A percentile compares a stretch with the other conserved stretches of the same genome.
phyloP scores from a whole-genome alignment of 768 basidiomycete species.

The Leucogyrophana mollusca region DNA sequence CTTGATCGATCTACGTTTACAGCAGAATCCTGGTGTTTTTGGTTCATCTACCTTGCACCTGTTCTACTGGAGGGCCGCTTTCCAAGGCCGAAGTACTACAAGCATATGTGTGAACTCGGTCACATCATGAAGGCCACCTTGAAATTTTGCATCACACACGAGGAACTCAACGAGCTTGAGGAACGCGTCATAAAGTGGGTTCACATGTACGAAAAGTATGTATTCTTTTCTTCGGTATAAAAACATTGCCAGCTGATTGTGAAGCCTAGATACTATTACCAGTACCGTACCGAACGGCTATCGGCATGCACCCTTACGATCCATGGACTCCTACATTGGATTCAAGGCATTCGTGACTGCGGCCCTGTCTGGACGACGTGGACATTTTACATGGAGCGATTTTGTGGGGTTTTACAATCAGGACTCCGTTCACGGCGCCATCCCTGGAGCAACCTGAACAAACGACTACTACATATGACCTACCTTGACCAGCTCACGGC shows the following conservation, averaged over 20 bases:
- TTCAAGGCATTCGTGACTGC: constrained; percentile 11
- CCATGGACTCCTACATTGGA: constrained; percentile 21
- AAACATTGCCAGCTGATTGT: background rate
- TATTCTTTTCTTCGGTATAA: background rate
- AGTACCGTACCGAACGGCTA: constrained; percentile 5
- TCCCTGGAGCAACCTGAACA: constrained; percentile 16
- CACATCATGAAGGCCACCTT: constrained; percentile 7
- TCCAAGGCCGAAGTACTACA: constrained; percentile 10
- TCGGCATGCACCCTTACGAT: constrained; percentile 14
- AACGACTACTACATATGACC: constrained; percentile 2
- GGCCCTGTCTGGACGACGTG: constrained; percentile 20
- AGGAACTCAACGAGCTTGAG: constrained; percentile 4
- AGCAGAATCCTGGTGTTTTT: constrained; percentile 20
- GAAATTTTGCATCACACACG: background rate
- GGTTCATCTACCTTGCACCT: constrained; percentile 18
- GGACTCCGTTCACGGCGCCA: constrained; percentile 7
- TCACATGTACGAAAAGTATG: constrained; percentile 6
- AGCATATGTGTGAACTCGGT: constrained; percentile 7
- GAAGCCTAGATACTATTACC: constrained; percentile 9
- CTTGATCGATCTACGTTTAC: constrained; percentile 7
- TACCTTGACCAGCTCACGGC: constrained; percentile 8
- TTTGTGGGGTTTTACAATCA: constrained; percentile 15
- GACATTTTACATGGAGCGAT: constrained; percentile 22
- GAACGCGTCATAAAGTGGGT: constrained; percentile 2
- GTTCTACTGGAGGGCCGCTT: constrained; percentile 10